Conservation (phyloP, 164 flowering plant species). For the Magnolia officinalis region DNA sequence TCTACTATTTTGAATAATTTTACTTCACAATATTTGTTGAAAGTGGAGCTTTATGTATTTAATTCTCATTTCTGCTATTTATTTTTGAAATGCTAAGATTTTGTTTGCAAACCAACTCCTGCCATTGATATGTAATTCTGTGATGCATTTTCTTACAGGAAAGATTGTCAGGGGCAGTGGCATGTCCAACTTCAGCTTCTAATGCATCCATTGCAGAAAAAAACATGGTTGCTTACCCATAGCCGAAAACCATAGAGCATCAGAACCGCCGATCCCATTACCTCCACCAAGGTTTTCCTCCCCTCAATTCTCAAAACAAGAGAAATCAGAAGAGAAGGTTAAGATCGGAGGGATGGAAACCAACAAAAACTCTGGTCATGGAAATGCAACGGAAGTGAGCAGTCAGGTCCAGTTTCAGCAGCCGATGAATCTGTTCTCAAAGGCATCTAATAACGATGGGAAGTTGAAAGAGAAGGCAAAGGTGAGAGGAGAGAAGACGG, state of each 20-base stretch:
- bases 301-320: slow-evolving; percentile 44
- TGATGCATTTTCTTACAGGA: slow-evolving; percentile 38
- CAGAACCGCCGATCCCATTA: slow-evolving; percentile 23
- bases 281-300: slow-evolving; percentile 35
- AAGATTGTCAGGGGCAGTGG: slow-evolving; percentile 37
- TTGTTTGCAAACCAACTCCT: too few species aligned
- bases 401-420: slow-evolving; percentile 18
- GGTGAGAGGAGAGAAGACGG: slow-evolving; percentile 20
- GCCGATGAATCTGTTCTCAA: slow-evolving; percentile 41
- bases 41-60: too few species aligned
- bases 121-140: too few species aligned
- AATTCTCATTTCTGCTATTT: background rate
- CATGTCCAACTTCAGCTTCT: slow-evolving; percentile 5
- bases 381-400: slow-evolving; percentile 2
- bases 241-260: slow-evolving; percentile 24
- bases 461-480: slow-evolving; percentile 17
- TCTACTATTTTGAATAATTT: too few species aligned
- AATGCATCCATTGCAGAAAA: slow-evolving; percentile 12
- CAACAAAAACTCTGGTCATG: background rate
- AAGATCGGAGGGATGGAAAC: slow-evolving; percentile 16
- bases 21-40: too few species aligned
- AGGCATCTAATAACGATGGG: slow-evolving; percentile 34
- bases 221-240: slow-evolving; percentile 12
- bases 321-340: slow-evolving; percentile 28
- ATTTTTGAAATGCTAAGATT: too few species aligned